These are phyloP conservation scores for Pulveroboletus sp. DNA, from an alignment of 768 basidiomycete species.

Conservation along the genomic window DNA sequence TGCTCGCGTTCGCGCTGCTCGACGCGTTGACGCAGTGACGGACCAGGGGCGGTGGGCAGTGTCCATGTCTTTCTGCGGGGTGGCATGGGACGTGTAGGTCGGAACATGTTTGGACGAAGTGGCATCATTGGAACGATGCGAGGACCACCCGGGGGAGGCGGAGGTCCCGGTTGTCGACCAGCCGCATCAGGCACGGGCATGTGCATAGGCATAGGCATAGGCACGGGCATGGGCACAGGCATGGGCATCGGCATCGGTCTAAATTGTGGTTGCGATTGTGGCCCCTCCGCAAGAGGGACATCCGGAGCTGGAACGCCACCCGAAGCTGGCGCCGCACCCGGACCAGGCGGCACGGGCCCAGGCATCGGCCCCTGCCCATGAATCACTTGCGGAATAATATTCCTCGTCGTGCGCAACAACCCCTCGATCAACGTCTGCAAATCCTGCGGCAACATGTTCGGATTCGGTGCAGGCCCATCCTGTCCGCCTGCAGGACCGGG, in stretches of 20 bases:
- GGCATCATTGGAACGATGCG: slow-evolving; percentile 16
- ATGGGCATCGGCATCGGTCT: too few relatives aligned
- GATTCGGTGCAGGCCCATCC: slow-evolving; percentile 16
- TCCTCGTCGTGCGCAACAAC: slow-evolving; percentile 24
- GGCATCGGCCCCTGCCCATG: slow-evolving; percentile 15
- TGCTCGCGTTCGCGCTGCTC: slow-evolving; percentile 72
- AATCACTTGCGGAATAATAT: slow-evolving; percentile 23
- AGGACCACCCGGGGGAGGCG: slow-evolving; percentile 2
- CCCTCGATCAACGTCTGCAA: slow-evolving; percentile 26
- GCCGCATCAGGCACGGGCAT: slow-evolving; percentile 8
- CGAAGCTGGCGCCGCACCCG: too few relatives aligned
- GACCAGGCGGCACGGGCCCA: too few relatives aligned
- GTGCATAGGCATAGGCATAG: too few relatives aligned
- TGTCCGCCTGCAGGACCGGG: slow-evolving; percentile 16
- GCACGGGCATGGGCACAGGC: too few relatives aligned
- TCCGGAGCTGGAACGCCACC: background rate
- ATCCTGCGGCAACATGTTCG: slow-evolving; percentile 22
- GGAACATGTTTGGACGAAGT: slow-evolving; percentile 20
- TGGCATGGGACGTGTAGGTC: slow-evolving; percentile 22
- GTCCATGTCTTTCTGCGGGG: slow-evolving; percentile 49
- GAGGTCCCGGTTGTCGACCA: slow-evolving; percentile 3
- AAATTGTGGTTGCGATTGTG: slow-evolving; percentile 11
- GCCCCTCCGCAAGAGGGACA: background rate
- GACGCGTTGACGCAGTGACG: slow-evolving; percentile 68
- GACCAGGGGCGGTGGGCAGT: slow-evolving; percentile 62